Base-by-base conservation (phyloP, 2,329 filamentous ascomycete species). In the Xylariaceae sp. region DNA sequence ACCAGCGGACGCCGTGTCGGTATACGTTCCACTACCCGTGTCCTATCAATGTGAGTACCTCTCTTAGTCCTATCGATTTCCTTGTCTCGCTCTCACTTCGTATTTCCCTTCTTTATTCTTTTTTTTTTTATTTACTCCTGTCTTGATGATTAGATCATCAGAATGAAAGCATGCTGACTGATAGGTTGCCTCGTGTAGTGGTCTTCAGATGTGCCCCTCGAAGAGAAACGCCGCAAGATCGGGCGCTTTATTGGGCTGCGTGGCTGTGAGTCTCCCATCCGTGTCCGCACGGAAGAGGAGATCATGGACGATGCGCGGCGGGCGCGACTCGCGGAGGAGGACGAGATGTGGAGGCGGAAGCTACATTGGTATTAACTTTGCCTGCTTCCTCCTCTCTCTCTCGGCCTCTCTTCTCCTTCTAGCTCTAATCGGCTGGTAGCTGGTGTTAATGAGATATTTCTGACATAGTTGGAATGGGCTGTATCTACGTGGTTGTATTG, bases 201-300 rank as follows among this genome's bases (percentile, higher is more conserved):
- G 88, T 68, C 71, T 2, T 70, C 71, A 4, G 72, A 77, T 55
- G 69, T 84, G 54, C 71, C 75, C 2, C 69, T 86, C 21, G 82
- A 85, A 69, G 80, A 92, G 67, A 92, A 92, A 77, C 78, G 88
- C 57, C 76, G 87, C 57, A 85, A 85, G 72, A 83, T 91, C 67
- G 88, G 88, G 39, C 77, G 82, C 61, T 92, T 92, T 61, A 90
- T 91, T 67, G 88, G 88, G 10, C 74, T 92, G 51, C 74, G 83
- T 44, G 87, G 86, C 2, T 82, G 81, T 63, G 80, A 84, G 59
- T 81, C 78, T 26, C 81, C 81, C 16, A 60, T 68, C 3, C 69
- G 73, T 43, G 37, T 70, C 15, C 68, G 64, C 2, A 73, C 71
- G n/a, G 61, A 63, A 24, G 57, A 49, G n/a, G 53, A 62, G 26